Percentiles rank a stretch among this genome's conserved stretches.
phyloP scores from a whole-genome alignment of 2,329 filamentous ascomycete species.

The Cercospora sojina region DNA sequence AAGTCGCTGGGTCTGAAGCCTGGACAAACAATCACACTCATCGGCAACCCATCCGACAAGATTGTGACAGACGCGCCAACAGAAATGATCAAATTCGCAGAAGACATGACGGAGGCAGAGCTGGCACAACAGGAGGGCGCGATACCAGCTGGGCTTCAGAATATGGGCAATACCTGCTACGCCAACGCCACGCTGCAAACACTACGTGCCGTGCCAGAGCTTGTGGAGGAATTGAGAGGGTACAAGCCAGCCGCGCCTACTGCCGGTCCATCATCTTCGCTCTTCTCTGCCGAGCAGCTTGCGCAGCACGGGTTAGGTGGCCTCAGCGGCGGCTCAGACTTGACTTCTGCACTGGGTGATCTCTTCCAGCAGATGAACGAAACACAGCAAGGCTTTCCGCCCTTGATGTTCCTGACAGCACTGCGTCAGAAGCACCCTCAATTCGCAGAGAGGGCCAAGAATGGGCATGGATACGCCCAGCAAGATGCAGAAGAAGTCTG shows the following conservation, averaged over 20 bases:
- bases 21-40: constrained; percentile 89
- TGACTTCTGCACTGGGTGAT: constrained; percentile 74
- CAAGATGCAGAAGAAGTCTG: constrained; percentile 98
- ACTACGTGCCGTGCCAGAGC: constrained; percentile 81
- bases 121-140: constrained; percentile 78
- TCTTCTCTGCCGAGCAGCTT: constrained; percentile 39
- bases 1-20: constrained; percentile 80
- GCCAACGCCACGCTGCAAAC: constrained; percentile 97
- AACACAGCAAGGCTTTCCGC: constrained; percentile 83
- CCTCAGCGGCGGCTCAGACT: constrained; percentile 62
- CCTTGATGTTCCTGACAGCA: constrained; percentile 76
- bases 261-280: constrained; percentile 30
- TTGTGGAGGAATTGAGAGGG: constrained; percentile 72
- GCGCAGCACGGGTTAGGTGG: constrained; percentile 57
- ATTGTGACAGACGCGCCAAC: constrained; percentile 66
- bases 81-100: constrained; percentile 80
- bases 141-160: constrained; percentile 82
- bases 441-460: constrained; percentile 84
- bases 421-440: constrained; percentile 81
- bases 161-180: constrained; percentile 97
- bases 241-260: constrained; percentile 49
- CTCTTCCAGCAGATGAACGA: constrained; percentile 87
- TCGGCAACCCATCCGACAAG: constrained; percentile 78
- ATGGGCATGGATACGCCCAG: constrained; percentile 84
- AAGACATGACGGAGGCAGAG: constrained; percentile 97